Conservation (phyloP, 306 rosid species). For the Lathyrus sativus region DNA sequence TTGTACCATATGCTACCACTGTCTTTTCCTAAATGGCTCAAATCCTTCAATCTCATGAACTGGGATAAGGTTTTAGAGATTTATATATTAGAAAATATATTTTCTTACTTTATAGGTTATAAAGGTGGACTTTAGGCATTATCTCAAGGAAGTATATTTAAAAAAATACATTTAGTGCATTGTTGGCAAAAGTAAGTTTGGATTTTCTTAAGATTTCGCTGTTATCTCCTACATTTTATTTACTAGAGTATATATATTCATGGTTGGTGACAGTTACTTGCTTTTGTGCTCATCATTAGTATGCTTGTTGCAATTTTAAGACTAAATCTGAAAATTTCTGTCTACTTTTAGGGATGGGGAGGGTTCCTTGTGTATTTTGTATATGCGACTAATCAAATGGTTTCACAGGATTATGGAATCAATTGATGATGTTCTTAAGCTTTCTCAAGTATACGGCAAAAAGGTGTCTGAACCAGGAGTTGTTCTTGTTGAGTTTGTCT, state of each 20-base stretch:
- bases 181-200: conserved; percentile 21
- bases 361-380: conserved; percentile 25
- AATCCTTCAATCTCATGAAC: not conserved
- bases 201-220: conserved; percentile 23
- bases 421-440: conserved; percentile 79
- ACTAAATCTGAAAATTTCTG: not conserved
- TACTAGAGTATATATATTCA: conserved; percentile 1
- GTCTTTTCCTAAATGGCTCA: not conserved
- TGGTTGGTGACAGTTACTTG: conserved; percentile 14
- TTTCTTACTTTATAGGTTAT: conserved; percentile 3
- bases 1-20: not conserved
- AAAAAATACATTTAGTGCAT: conserved; percentile 18
- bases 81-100: not conserved
- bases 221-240: conserved; percentile 20
- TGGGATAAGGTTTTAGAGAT: conserved; percentile 2
- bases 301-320: conserved; percentile 1
- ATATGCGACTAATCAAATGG: conserved; percentile 39
- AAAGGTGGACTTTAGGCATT: too few relatives aligned
- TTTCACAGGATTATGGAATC: conserved; percentile 78
- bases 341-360: conserved; percentile 1
- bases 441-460: conserved; percentile 62
- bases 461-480: conserved; percentile 71
- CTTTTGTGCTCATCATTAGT: conserved; percentile 11
- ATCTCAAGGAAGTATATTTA: too few relatives aligned
- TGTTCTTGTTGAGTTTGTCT: conserved; percentile 77